Base-by-base conservation (phyloP, 768 basidiomycete species). In the Tubosaeta brunneosetosa region DNA sequence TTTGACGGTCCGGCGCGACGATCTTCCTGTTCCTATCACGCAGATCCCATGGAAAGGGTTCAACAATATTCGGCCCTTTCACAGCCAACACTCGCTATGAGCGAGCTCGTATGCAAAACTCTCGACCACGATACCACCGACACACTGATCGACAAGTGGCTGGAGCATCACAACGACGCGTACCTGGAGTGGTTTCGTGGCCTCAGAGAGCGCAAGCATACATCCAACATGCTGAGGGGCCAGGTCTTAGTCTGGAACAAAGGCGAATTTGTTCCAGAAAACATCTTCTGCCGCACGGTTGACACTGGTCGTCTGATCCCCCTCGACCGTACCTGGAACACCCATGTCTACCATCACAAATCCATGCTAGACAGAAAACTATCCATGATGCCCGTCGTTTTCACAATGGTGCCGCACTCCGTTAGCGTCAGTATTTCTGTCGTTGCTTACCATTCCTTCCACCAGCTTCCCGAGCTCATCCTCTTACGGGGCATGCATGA, bases 111-210 rank as follows among this genome's bases (percentile, higher is more conserved):
- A 49, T 83, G 84, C 71, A 88, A 86, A 38, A 86, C 85, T 6
- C 77, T 89, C 51, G 84, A 86, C 70, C 82, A 86, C 72, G 83
- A 86, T 58, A 77, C 83, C 16, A 87, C 86, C 1, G 85, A 87
- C 72, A 76, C 82, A 72, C 82, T 89, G 60, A 88, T 89, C 71
- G 85, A 89, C 75, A 86, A 84, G 66, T 89, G 87, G 87, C 83
- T 89, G 42, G 85, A 88, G 64, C 85, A 88, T 63, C 80, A 81
- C 61, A 82, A 85, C 56, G 84, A 87, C 71, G 78, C 82, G 43
- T 88, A 88, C 65, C 80, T 81, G 67, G 85, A 87, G 49, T 89
- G 87, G 87, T 89, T 89, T 60, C 76, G 75, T 56, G 81, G 79
- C 51, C 78, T 86, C 11, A 76, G 86, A 47, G 84, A 86, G 61